Conservation (phyloP, 257 asterid species). For the Penstemon davidsonii region DNA sequence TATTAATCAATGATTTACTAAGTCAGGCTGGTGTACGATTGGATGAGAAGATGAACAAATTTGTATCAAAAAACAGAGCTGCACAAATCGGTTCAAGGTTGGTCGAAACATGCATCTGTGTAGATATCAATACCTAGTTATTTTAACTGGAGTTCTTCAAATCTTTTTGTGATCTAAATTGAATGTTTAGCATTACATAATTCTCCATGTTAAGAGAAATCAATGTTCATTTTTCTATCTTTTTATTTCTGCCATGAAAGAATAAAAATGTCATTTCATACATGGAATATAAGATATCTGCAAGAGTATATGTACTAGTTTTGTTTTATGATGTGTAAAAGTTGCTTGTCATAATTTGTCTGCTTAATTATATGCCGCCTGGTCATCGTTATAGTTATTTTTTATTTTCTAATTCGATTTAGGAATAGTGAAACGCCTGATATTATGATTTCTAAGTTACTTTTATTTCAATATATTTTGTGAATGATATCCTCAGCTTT, state of each 20-base stretch:
- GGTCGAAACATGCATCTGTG: constrained; percentile 22
- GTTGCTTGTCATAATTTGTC: constrained; percentile 3
- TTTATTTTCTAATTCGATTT: not conserved
- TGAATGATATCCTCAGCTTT: no score
- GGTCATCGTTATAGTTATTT: not conserved
- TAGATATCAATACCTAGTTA: constrained; percentile 24
- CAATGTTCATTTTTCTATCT: not conserved
- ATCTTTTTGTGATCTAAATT: constrained; percentile 1
- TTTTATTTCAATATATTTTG: not conserved
- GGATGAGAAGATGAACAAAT: constrained; percentile 96
- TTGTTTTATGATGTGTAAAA: constrained; percentile 2
- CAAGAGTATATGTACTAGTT: not conserved
- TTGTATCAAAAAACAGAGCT: constrained; percentile 90
- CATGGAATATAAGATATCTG: constrained; percentile 3
- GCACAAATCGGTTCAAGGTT: constrained; percentile 98
- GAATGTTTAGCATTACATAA: not conserved
- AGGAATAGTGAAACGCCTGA: not conserved
- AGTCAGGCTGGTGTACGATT: constrained; percentile 88
- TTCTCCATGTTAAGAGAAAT: constrained; percentile 17
- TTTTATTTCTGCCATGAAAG: not conserved
- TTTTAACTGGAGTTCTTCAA: not conserved
- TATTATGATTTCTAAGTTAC: not conserved
- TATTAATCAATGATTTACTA: constrained; percentile 33
- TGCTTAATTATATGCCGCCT: not conserved
- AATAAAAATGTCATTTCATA: not conserved